phyloP scores from a whole-genome alignment of 2,329 filamentous ascomycete genomes.

The Aureobasidium sp. region DNA sequence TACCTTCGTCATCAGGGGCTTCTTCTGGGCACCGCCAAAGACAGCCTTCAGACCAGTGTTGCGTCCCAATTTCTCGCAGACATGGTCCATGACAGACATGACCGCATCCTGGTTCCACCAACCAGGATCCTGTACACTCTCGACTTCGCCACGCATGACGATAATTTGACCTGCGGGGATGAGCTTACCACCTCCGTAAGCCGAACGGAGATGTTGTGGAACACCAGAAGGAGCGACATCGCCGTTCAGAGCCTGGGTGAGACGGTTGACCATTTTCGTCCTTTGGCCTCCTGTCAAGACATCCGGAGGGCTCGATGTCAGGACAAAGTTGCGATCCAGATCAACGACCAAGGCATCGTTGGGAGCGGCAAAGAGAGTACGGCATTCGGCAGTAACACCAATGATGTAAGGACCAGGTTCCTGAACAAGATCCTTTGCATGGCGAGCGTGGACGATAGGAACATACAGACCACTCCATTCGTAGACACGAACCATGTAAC shows the following conservation, averaged over 20 bases:
- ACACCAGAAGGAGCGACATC: slow-evolving; percentile 91
- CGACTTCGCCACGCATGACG: slow-evolving; percentile 96
- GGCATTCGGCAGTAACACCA: slow-evolving; percentile 90
- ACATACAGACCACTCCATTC: slow-evolving; percentile 99
- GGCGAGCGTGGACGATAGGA: slow-evolving; percentile 90
- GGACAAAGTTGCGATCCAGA: slow-evolving; percentile 92
- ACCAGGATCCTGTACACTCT: slow-evolving; percentile 88
- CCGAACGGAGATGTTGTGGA: slow-evolving; percentile 84
- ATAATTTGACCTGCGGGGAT: slow-evolving; percentile 97
- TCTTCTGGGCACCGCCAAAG: slow-evolving; percentile 92
- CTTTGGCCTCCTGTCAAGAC: slow-evolving; percentile 76
- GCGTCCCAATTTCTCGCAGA: slow-evolving; percentile 95
- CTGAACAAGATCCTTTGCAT: slow-evolving; percentile 89
- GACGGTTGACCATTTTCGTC: slow-evolving; percentile 88
- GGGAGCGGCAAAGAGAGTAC: slow-evolving; percentile 94
- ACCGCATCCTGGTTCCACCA: slow-evolving; percentile 98
- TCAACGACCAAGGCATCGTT: slow-evolving; percentile 94
- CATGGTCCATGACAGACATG: slow-evolving; percentile 97
- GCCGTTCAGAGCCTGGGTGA: slow-evolving; percentile 87
- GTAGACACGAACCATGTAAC: slow-evolving; percentile 92
- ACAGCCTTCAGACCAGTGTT: slow-evolving; percentile 96
- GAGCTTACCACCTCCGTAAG: slow-evolving; percentile 93
- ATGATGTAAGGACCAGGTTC: slow-evolving; percentile 97
- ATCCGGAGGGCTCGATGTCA: slow-evolving; percentile 90
- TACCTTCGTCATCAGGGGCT: slow-evolving; percentile 98